phyloP scores from a whole-genome alignment of 2,329 filamentous ascomycete genomes.

The Apiospora koreana region DNA sequence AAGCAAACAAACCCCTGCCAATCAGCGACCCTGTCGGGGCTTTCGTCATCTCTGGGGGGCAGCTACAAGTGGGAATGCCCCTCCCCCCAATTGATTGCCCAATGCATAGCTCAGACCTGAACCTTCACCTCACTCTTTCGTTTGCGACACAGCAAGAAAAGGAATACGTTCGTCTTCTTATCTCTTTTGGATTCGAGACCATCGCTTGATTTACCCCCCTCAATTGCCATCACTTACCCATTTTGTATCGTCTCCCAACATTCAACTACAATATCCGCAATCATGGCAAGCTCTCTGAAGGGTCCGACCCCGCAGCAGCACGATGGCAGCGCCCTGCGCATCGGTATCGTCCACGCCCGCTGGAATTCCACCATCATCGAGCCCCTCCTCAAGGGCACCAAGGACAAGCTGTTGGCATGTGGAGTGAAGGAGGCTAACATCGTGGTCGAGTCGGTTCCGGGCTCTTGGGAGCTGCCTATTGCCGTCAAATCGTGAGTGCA shows the following conservation, averaged over 20 bases:
- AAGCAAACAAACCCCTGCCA: conserved; percentile 6
- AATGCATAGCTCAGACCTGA: conserved; percentile 1
- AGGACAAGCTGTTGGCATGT: conserved; percentile 72
- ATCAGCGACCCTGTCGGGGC: neutral
- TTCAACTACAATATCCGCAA: conserved; percentile 34
- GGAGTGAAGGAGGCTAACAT: conserved; percentile 91
- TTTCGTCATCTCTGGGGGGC: neutral
- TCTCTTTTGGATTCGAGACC: neutral
- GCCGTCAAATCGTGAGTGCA: conserved; percentile 75
- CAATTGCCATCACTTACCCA: conserved; percentile 22
- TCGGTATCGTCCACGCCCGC: conserved; percentile 93
- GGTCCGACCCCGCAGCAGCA: conserved; percentile 59
- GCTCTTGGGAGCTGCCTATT: conserved; percentile 91
- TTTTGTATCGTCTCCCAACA: neutral
- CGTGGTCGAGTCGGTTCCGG: conserved; percentile 84
- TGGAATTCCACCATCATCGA: conserved; percentile 93
- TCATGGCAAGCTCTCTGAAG: conserved; percentile 50
- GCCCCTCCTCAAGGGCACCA: conserved; percentile 78
- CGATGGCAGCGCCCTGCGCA: conserved; percentile 74
- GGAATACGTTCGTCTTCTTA: neutral
- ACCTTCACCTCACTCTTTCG: conserved; percentile 18
- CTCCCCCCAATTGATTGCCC: neutral
- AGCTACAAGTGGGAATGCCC: neutral
- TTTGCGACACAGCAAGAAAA: conserved; percentile 12
- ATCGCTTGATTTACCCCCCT: conserved; percentile 8